A percentile compares a stretch with the other conserved stretches of the same genome.
These are phyloP conservation scores for Calocybe cyanea DNA, from an alignment of 768 basidiomycete species.

Conservation along the genomic window DNA sequence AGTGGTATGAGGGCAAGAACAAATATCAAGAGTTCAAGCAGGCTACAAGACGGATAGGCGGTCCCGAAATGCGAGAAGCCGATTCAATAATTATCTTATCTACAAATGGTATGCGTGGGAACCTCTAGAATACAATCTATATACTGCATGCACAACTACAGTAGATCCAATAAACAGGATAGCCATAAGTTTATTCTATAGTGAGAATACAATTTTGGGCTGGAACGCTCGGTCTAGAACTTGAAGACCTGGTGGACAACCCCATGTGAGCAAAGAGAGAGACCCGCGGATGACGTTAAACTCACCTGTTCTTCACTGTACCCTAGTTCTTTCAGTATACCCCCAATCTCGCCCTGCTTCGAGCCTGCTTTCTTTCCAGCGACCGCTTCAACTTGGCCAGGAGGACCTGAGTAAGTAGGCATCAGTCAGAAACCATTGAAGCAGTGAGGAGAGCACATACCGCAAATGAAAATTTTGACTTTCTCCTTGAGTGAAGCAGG, in stretches of 20 bases:
- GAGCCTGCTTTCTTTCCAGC: slow-evolving; percentile 87
- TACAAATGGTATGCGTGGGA: too few relatives aligned
- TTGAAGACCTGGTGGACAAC: slow-evolving; percentile 34
- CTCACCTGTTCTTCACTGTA: slow-evolving; percentile 82
- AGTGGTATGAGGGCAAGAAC: too few relatives aligned
- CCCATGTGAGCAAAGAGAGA: not conserved
- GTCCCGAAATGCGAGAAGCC: too few relatives aligned
- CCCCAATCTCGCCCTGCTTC: slow-evolving; percentile 80
- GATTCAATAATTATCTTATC: too few relatives aligned
- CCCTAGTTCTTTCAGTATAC: slow-evolving; percentile 83
- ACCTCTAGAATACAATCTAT: too few relatives aligned
- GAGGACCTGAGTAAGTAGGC: slow-evolving; percentile 54
- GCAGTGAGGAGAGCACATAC: slow-evolving; percentile 36
- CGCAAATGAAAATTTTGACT: slow-evolving; percentile 88
- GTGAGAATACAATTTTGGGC: not conserved
- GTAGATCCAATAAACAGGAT: too few relatives aligned
- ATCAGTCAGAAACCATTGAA: slow-evolving; percentile 7
- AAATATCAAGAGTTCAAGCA: too few relatives aligned
- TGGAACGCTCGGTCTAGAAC: slow-evolving; percentile 23
- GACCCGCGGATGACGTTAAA: not conserved
- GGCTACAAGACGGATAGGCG: too few relatives aligned
- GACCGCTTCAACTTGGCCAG: slow-evolving; percentile 82
- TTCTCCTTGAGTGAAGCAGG: slow-evolving; percentile 65
- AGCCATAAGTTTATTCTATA: too few relatives aligned
- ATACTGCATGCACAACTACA: too few relatives aligned